Evolutionary conservation across 495 filamentous ascomycete species (phyloP).

Genomic region (Hyaloscypha hepaticicola): DNA sequence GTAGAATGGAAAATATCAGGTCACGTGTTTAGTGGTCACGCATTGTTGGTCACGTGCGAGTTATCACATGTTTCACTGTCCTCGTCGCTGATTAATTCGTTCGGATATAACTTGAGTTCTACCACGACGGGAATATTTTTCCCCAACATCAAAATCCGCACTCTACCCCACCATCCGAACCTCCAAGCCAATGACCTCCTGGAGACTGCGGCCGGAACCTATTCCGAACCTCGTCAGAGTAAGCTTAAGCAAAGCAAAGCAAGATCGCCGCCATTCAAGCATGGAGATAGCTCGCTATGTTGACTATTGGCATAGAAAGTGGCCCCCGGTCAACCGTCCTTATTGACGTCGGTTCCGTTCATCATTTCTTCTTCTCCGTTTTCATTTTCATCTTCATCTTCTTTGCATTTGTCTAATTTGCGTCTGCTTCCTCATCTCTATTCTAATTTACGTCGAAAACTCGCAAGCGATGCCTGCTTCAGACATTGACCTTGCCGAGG

Average conservation of each 20-base stretch:
- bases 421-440: background rate
- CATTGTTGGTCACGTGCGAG: no score
- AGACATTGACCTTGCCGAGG: constrained; percentile 16
- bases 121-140: background rate
- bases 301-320: background rate
- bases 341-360: background rate
- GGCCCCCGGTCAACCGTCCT: background rate
- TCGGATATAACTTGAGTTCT: background rate
- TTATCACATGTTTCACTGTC: no score
- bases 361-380: background rate
- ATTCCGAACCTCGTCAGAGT: background rate
- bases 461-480: constrained; percentile 17
- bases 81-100: no score
- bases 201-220: background rate
- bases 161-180: background rate
- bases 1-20: no score
- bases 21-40: no score
- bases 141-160: background rate
- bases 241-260: constrained; percentile 2
- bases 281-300: constrained; percentile 8
- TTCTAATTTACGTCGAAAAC: background rate
- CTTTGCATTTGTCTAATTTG: background rate
- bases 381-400: background rate
- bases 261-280: constrained; percentile 1
- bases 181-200: background rate